Evolutionary conservation across 2,329 filamentous ascomycete genomes (phyloP).

Genomic region (Colletotrichum australisinense): DNA sequence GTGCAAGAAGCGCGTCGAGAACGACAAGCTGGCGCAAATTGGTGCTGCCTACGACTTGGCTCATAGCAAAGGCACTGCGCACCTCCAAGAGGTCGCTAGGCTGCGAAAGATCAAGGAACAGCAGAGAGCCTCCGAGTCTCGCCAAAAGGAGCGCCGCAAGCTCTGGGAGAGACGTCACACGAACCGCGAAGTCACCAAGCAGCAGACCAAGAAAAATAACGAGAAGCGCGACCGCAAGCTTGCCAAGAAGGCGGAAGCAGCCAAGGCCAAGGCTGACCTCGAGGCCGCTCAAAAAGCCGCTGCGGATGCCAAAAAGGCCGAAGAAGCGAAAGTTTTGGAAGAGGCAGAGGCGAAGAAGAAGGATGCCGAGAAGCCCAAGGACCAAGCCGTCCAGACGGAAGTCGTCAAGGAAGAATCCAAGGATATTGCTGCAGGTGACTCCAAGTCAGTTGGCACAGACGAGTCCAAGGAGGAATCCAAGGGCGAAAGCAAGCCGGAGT

Average conservation of each 20-base stretch:
- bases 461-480: neutral
- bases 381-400: constrained; percentile 33
- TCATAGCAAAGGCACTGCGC: constrained; percentile 66
- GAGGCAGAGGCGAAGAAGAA: constrained; percentile 44
- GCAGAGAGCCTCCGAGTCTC: constrained; percentile 59
- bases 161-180: constrained; percentile 63
- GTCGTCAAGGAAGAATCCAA: neutral
- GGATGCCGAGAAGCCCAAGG: constrained; percentile 19
- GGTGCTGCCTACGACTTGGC: constrained; percentile 70
- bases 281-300: constrained; percentile 37
- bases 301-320: constrained; percentile 39
- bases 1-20: constrained; percentile 58
- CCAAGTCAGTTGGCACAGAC: neutral
- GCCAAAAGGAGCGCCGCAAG: constrained; percentile 56
- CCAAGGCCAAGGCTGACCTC: constrained; percentile 34
- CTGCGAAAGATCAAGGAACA: constrained; percentile 61
- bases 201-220: constrained; percentile 52
- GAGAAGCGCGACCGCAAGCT: constrained; percentile 47
- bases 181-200: constrained; percentile 53
- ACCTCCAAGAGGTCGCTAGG: constrained; percentile 62
- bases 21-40: constrained; percentile 69
- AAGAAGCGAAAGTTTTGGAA: constrained; percentile 34
- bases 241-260: constrained; percentile 33
- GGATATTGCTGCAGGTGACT: neutral
- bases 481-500: neutral